Conservation (phyloP, 805 yeast genomes). For the Ogataea methylovora region DNA sequence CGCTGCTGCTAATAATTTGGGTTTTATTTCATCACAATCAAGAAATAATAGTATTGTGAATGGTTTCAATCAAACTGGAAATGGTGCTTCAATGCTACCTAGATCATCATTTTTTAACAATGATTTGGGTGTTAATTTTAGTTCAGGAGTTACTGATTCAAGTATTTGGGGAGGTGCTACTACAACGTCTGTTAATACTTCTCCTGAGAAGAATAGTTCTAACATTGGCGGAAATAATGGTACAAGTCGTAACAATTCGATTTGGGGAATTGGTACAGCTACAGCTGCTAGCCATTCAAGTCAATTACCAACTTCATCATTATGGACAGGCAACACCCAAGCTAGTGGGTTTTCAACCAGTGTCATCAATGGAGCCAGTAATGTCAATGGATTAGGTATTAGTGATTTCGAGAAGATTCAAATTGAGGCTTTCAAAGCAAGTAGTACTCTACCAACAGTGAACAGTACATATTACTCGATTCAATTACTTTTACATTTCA, state of each 20-base stretch:
- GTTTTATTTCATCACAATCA: conserved; percentile 4
- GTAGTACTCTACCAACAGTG: conserved; percentile 26
- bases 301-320: background rate
- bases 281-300: conserved; percentile 4
- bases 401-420: conserved; percentile 31
- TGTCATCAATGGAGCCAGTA: background rate
- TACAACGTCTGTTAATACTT: conserved; percentile 1
- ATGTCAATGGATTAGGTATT: conserved; percentile 4
- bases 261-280: conserved; percentile 14
- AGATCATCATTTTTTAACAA: conserved; percentile 5
- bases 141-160: conserved; percentile 1
- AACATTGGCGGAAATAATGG: background rate
- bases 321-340: background rate
- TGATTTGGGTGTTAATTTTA: conserved; percentile 2
- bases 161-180: conserved; percentile 9
- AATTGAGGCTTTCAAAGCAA: conserved; percentile 33
- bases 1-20: background rate
- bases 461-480: conserved; percentile 12
- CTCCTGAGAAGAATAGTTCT: background rate
- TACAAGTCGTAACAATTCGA: conserved; percentile 13
- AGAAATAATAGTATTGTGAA: conserved; percentile 2
- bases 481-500: conserved; percentile 18
- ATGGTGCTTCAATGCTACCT: conserved; percentile 1
- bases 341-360: too few relatives aligned
- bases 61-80: background rate